Conservation (phyloP, 2,329 filamentous ascomycete species). For the Coleophoma crateriformis region DNA sequence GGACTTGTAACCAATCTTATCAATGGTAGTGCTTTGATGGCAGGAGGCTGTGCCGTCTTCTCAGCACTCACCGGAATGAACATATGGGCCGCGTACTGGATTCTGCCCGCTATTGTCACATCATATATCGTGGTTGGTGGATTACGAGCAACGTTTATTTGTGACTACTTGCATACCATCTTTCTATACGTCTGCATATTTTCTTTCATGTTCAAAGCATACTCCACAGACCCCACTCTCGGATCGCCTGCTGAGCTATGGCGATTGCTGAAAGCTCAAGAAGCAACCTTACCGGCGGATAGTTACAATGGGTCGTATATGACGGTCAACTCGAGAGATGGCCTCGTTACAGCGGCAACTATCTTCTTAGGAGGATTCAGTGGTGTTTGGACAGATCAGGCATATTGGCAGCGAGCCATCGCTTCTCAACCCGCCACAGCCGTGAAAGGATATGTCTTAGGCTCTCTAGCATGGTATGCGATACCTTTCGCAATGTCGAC, state of each 20-base stretch:
- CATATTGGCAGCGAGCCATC: slow-evolving; percentile 40
- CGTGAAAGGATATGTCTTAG: slow-evolving; percentile 45
- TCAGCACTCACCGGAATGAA: slow-evolving; percentile 33
- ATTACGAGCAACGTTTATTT: slow-evolving; percentile 27
- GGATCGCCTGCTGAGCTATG: slow-evolving; percentile 45
- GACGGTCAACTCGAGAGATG: slow-evolving; percentile 48
- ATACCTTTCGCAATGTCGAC: slow-evolving; percentile 49
- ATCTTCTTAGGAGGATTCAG: slow-evolving; percentile 45
- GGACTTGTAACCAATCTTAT: slow-evolving; percentile 33
- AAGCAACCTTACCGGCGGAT: slow-evolving; percentile 32
- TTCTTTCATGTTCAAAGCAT: slow-evolving; percentile 40
- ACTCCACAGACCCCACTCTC: slow-evolving; percentile 40
- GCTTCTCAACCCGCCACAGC: slow-evolving; percentile 38
- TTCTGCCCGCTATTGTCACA: slow-evolving; percentile 31
- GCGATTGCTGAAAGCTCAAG: slow-evolving; percentile 37
- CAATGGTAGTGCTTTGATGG: slow-evolving; percentile 30
- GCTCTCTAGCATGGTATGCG: slow-evolving; percentile 46
- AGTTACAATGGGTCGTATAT: slow-evolving; percentile 46
- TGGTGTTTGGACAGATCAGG: slow-evolving; percentile 36
- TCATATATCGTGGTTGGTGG: slow-evolving; percentile 34
- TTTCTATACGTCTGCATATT: slow-evolving; percentile 41
- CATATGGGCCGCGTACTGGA: slow-evolving; percentile 33
- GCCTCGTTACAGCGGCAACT: slow-evolving; percentile 44
- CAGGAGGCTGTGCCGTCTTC: slow-evolving; percentile 31
- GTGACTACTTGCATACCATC: slow-evolving; percentile 48